These are phyloP conservation scores for Neopestalotiopsis clavispora DNA, from an alignment of 2,329 filamentous ascomycete species.

Conservation along the genomic window DNA sequence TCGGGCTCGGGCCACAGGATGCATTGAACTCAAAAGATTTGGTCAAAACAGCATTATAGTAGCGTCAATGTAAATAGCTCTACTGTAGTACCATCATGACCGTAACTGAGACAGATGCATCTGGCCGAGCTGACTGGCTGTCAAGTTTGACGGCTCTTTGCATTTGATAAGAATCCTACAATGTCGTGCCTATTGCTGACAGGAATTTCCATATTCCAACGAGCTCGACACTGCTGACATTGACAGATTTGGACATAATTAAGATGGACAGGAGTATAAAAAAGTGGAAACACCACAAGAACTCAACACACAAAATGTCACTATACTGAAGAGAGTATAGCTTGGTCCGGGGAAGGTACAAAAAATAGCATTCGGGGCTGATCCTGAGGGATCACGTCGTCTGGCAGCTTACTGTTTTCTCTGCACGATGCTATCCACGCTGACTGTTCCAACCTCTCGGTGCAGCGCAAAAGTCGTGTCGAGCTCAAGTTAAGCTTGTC, in stretches of 20 bases:
- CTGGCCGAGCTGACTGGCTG: not conserved
- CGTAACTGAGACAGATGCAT: not conserved
- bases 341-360: constrained; percentile 10
- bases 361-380: constrained; percentile 8
- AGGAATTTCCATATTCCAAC: not conserved
- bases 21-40: constrained; percentile 7
- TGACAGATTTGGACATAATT: not conserved
- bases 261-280: not conserved
- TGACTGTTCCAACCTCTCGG: constrained; percentile 8
- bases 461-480: not conserved
- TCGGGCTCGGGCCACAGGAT: not conserved
- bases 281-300: constrained; percentile 10
- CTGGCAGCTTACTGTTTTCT: not conserved
- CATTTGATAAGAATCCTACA: not conserved
- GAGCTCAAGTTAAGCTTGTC: not conserved
- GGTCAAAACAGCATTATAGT: not conserved
- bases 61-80: not conserved
- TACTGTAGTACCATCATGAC: not conserved
- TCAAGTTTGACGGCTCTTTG: not conserved
- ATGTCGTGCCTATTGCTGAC: not conserved
- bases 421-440: not conserved
- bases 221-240: not conserved
- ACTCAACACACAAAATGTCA: constrained; percentile 10
- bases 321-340: constrained; percentile 9
- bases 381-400: not conserved